Percentiles rank a stretch among this genome's conserved stretches.
Conservation (phyloP, 352 stramenopile species). For the Globisporangium emineosum region DNA sequence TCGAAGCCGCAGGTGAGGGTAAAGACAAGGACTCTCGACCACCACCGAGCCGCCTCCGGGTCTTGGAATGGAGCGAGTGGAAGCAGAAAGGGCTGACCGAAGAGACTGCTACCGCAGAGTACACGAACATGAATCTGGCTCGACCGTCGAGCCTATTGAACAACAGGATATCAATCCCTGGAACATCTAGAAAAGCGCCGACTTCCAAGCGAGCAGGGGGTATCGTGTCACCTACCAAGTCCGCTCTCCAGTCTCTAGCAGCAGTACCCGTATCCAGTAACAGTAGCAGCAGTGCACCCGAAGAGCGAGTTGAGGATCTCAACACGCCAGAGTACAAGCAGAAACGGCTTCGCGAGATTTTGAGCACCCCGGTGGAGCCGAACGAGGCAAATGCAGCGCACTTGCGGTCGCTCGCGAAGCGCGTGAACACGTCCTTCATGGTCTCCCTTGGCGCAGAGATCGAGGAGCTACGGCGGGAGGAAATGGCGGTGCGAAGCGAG, state of each 20-base stretch:
- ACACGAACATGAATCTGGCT: background rate
- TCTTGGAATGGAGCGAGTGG: conserved; percentile 43
- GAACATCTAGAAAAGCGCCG: background rate
- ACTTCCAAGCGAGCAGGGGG: background rate
- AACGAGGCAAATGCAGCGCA: conserved; percentile 38
- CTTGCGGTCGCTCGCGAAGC: conserved; percentile 36
- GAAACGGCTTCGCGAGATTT: conserved; percentile 55
- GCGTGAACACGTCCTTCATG: conserved; percentile 52
- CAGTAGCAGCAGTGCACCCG: background rate
- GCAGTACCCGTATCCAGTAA: background rate
- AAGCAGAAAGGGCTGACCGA: conserved; percentile 20
- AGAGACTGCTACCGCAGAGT: conserved; percentile 8
- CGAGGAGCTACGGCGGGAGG: conserved; percentile 32
- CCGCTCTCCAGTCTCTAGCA: background rate
- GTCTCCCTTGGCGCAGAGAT: conserved; percentile 40
- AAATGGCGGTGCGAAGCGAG: conserved; percentile 34
- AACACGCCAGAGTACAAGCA: conserved; percentile 59
- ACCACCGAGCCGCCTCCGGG: conserved; percentile 25
- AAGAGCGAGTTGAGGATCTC: conserved; percentile 19
- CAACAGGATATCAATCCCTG: background rate
- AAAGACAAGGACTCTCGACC: background rate
- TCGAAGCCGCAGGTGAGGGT: conserved; percentile 1
- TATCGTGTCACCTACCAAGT: background rate
- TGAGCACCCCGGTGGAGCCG: conserved; percentile 57
- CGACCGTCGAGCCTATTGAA: background rate